phyloP scores from a whole-genome alignment of 1,284 basidiomycete species.

The Cutaneotrichosporon mucoides region DNA sequence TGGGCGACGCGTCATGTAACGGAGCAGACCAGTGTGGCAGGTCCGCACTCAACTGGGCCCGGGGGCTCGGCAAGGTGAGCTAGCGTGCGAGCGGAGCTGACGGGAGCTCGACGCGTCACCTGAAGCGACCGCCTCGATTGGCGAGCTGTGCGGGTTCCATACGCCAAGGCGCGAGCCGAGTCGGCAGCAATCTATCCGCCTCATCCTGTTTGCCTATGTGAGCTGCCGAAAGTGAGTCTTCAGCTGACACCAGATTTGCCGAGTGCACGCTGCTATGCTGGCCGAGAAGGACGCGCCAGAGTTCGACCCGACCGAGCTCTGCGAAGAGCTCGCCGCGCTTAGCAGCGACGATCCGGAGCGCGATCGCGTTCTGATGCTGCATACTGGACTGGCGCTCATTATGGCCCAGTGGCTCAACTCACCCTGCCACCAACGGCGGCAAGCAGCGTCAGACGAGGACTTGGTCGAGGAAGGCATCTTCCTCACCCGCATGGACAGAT shows the following conservation, averaged over 20 bases:
- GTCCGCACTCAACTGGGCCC: neutral
- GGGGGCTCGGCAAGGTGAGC: neutral
- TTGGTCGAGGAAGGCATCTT: too few relatives aligned
- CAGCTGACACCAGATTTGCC: neutral
- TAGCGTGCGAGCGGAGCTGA: too few relatives aligned
- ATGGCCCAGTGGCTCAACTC: neutral
- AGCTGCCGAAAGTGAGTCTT: neutral
- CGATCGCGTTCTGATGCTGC: neutral
- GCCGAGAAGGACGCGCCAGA: neutral
- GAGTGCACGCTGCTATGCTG: neutral
- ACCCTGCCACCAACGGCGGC: too few relatives aligned
- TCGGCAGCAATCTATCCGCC: neutral
- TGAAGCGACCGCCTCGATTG: neutral
- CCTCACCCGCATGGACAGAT: neutral
- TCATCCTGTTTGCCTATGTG: slow-evolving; percentile 2
- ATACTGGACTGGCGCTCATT: neutral
- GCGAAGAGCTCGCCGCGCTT: neutral
- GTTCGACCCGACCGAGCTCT: neutral
- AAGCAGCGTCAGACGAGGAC: too few relatives aligned
- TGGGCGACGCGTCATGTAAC: neutral
- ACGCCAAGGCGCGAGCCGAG: neutral
- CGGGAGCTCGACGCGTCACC: neutral
- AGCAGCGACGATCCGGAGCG: neutral
- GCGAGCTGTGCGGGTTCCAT: neutral
- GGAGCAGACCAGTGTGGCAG: neutral